These are phyloP conservation scores for Mucor ambiguus DNA, from an alignment of 371 early-diverging fungal genomes.

Conservation along the genomic window DNA sequence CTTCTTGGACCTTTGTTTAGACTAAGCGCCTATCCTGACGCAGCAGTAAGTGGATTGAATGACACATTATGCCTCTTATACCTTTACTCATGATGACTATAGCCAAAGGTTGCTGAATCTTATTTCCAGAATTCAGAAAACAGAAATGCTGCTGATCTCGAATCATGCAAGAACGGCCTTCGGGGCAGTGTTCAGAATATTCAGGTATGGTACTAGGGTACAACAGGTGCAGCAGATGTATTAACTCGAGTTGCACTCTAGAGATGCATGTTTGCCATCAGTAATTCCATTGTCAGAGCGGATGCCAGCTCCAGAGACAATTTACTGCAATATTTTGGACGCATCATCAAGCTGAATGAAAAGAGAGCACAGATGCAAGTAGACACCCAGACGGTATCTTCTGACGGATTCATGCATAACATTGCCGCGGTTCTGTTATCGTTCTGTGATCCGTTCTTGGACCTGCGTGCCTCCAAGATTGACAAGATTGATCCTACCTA, in stretches of 20 bases:
- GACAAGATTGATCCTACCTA: slow-evolving; percentile 76
- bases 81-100: slow-evolving; percentile 26
- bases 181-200: slow-evolving; percentile 68
- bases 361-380: slow-evolving; percentile 87
- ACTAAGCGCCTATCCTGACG: slow-evolving; percentile 60
- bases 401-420: slow-evolving; percentile 90
- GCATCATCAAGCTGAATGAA: slow-evolving; percentile 66
- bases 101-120: slow-evolving; percentile 65
- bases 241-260: slow-evolving; percentile 22
- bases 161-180: slow-evolving; percentile 66
- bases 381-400: slow-evolving; percentile 73
- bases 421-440: slow-evolving; percentile 65
- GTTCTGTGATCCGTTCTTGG: slow-evolving; percentile 87
- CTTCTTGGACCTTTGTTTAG: slow-evolving; percentile 78
- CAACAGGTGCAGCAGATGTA: neutral
- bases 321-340: slow-evolving; percentile 67
- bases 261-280: slow-evolving; percentile 62
- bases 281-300: slow-evolving; percentile 76
- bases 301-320: slow-evolving; percentile 59
- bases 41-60: slow-evolving; percentile 42
- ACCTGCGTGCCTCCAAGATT: slow-evolving; percentile 68
- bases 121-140: slow-evolving; percentile 65
- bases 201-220: slow-evolving; percentile 42
- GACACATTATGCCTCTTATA: too few relatives aligned
- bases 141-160: slow-evolving; percentile 54